Base-by-base conservation (phyloP, 371 early-diverging fungal genomes). In the Mortierella sp. region DNA sequence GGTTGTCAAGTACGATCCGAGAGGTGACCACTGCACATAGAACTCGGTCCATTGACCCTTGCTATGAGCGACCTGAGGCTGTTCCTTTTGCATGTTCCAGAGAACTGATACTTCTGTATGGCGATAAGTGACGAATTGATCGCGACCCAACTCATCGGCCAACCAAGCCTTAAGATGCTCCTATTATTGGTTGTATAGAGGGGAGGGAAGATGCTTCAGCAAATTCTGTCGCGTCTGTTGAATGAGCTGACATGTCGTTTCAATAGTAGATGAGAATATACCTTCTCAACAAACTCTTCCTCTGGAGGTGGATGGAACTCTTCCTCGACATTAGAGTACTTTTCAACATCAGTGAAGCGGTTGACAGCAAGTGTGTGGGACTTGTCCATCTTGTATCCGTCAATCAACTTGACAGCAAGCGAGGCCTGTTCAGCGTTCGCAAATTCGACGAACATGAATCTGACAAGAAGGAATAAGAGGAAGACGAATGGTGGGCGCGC, bases 101-200 rank as follows among this genome's bases (percentile, higher is more conserved):
- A 85, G 91, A 57, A 97, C 87, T 58, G 82, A 78, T 47, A 95
- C 91, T 48, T 94, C 92, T 47, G 95, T 91, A 45, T 89, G 94
- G 72, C 90, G 90, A 62, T 94, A 90, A 79, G 94, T 84, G 34
- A 90, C 94, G 78, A 92, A 95, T 84, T 99, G 97, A 82, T 99
- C 98, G 56, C 99, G 89, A 24, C 91, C 90, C 48, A 83, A 73
- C 38, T 86, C 87, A 82, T 99, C 98, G 53, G 87, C 83, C 69
- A 99, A 85, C 95, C 96, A 96, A 65, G 91, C 89, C 73, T 89
- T 87, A 55, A 98, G 82, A 71, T 98, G 96, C 68, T 96, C 97
- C 82, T 91, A 67, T 49, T 57, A 39, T 30, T n/a, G n/a, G n/a
- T n/a, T n/a, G n/a, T n/a, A n/a, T n/a, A n/a, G n/a, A n/a, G n/a